A percentile compares a stretch with the other conserved stretches of the same genome.
phyloP scores from a whole-genome alignment of 176 grass and related monocot species.

The Echinochloa phyllopogon region DNA sequence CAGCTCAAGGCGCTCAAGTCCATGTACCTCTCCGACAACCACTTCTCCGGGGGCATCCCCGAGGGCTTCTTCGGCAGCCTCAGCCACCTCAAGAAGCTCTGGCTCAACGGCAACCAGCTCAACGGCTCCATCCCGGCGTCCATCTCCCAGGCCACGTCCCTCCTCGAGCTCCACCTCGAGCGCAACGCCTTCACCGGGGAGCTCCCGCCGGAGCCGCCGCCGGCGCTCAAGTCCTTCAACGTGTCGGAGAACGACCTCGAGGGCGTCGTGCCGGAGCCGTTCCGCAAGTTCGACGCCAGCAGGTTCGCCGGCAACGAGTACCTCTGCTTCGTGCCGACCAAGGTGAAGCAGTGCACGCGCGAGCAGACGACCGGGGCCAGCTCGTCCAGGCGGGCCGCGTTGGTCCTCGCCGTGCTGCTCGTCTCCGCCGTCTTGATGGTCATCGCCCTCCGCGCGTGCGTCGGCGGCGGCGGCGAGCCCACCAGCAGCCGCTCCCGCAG shows the following conservation, averaged over 20 bases:
- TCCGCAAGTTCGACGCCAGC: slow-evolving; percentile 61
- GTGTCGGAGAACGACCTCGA: slow-evolving; percentile 76
- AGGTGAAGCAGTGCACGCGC: slow-evolving; percentile 46
- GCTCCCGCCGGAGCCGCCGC: slow-evolving; percentile 53
- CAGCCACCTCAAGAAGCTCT: slow-evolving; percentile 83
- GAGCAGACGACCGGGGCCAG: not conserved
- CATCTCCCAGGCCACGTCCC: slow-evolving; percentile 46
- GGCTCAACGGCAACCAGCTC: slow-evolving; percentile 71
- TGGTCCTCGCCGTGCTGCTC: slow-evolving; percentile 25
- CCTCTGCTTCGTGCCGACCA: slow-evolving; percentile 54
- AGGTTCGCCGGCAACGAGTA: slow-evolving; percentile 64
- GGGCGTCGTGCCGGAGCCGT: slow-evolving; percentile 62
- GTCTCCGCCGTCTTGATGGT: slow-evolving; percentile 6
- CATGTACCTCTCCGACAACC: slow-evolving; percentile 76
- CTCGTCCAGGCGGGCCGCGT: not conserved
- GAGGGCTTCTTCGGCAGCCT: slow-evolving; percentile 62
- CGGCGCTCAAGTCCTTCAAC: slow-evolving; percentile 59
- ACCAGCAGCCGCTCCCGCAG: not conserved
- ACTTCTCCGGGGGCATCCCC: slow-evolving; percentile 63
- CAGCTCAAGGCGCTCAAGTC: slow-evolving; percentile 69
- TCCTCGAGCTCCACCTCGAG: slow-evolving; percentile 76
- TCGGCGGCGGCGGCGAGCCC: not conserved
- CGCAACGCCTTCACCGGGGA: slow-evolving; percentile 62
- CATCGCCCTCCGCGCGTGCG: slow-evolving; percentile 18
- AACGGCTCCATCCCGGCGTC: slow-evolving; percentile 59